Percentiles rank a stretch among this genome's conserved stretches.
Conservation (phyloP, 2,329 filamentous ascomycete species). For the Talaromyces pinophilus region DNA sequence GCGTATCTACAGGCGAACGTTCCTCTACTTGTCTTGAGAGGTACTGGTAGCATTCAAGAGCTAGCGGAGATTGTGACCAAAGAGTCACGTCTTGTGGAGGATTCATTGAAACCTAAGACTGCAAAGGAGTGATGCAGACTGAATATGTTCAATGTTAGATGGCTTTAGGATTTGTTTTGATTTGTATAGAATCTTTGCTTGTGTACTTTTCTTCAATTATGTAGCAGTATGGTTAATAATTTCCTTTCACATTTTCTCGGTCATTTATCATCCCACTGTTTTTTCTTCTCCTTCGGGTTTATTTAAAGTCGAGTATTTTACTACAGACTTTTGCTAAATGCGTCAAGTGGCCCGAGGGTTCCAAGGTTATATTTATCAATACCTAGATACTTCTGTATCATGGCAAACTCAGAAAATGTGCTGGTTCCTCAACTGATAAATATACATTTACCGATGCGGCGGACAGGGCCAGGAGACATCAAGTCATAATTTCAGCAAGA, state of each 20-base stretch:
- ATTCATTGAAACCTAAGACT: not conserved
- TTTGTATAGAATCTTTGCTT: not conserved
- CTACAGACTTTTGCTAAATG: no score
- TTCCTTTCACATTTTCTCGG: not conserved
- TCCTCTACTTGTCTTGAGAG: conserved; percentile 1
- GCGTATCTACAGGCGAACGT: not conserved
- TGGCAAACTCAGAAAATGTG: no score
- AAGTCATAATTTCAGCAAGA: no score
- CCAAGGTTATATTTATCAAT: no score
- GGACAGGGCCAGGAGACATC: no score
- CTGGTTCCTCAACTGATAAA: no score
- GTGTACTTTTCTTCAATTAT: not conserved
- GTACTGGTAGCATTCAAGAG: conserved; percentile 6
- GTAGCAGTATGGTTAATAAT: not conserved
- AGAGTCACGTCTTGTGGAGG: not conserved
- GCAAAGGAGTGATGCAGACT: not conserved
- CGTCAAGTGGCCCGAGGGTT: no score
- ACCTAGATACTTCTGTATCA: no score
- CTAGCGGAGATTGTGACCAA: not conserved
- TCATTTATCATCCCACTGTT: no score
- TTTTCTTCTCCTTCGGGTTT: not conserved
- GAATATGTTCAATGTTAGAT: not conserved
- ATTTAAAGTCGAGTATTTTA: no score
- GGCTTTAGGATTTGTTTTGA: not conserved
- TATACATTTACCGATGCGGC: no score